A percentile compares a stretch with the other conserved stretches of the same genome.
Evolutionary conservation across 345 rosid genomes (phyloP).

Genomic region (Eucalyptus pauciflora): DNA sequence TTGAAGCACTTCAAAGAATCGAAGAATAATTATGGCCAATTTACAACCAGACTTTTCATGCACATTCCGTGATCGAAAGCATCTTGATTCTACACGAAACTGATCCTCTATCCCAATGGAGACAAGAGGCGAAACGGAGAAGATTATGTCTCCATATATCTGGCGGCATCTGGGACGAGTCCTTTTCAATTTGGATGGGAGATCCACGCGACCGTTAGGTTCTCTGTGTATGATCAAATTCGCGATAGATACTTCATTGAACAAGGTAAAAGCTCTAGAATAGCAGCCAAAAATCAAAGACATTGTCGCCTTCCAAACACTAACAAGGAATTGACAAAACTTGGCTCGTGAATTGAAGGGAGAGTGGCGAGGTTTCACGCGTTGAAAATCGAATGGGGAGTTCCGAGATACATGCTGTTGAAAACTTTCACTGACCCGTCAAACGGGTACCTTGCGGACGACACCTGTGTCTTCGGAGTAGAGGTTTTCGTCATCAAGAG

Average conservation of each 20-base stretch:
- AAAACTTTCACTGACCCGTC: not conserved
- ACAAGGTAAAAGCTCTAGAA: not conserved
- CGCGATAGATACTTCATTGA: not conserved
- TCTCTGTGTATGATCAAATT: not conserved
- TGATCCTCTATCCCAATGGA: not conserved
- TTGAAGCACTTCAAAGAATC: not conserved
- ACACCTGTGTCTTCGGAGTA: not conserved
- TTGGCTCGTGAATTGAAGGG: not conserved
- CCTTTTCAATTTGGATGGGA: not conserved
- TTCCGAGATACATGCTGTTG: not conserved
- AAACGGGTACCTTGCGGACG: not conserved
- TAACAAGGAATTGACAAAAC: not conserved
- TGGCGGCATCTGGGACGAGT: not conserved
- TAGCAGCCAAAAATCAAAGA: not conserved
- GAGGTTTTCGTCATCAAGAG: not conserved
- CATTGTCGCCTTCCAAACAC: not conserved
- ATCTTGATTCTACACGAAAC: not conserved
- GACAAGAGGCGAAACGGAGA: not conserved
- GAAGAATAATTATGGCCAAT: not conserved
- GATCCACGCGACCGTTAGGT: not conserved
- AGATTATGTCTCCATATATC: not conserved
- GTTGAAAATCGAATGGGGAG: not conserved
- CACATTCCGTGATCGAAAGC: not conserved
- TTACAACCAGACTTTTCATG: not conserved
- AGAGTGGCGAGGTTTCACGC: not conserved